Percentiles rank a stretch among this genome's conserved stretches.
Conservation (phyloP, 495 filamentous ascomycete genomes). For the Podospora anserina region DNA sequence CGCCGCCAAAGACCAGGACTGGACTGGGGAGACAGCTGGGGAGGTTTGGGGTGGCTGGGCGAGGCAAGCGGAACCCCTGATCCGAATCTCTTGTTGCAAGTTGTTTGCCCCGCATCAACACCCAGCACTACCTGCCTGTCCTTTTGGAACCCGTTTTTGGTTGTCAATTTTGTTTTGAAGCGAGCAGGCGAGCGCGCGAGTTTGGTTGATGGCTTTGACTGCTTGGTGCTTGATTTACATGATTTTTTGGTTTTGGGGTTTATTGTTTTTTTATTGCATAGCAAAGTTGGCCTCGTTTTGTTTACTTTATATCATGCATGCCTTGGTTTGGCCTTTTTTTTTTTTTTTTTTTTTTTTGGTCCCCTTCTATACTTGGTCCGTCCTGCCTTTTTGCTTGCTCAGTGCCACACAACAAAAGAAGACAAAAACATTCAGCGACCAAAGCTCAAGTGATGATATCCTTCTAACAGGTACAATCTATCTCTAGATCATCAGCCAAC, state of each 20-base stretch:
- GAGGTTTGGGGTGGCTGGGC: conserved; percentile 61
- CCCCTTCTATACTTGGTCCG: neutral
- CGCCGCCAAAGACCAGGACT: conserved; percentile 55
- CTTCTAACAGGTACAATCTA: neutral
- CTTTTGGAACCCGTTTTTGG: conserved; percentile 10
- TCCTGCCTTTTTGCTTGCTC: neutral
- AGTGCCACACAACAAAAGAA: neutral
- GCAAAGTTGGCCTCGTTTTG: neutral
- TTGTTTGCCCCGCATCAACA: conserved; percentile 2
- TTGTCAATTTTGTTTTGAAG: conserved; percentile 10
- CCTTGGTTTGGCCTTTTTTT: conserved; percentile 5
- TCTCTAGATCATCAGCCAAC: neutral
- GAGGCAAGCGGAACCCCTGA: conserved; percentile 43
- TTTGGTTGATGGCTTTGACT: neutral
- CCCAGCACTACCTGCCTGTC: neutral
- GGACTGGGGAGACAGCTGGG: conserved; percentile 67
- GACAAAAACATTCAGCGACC: neutral
- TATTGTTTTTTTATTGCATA: conserved; percentile 3
- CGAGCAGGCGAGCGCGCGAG: conserved; percentile 1
- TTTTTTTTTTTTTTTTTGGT: neutral
- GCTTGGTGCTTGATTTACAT: conserved; percentile 3
- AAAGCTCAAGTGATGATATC: neutral
- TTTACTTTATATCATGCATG: neutral
- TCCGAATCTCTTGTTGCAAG: conserved; percentile 19
- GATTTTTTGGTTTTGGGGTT: neutral